A percentile compares a stretch with the other conserved stretches of the same genome.
Evolutionary conservation across 805 yeast genomes (phyloP).

Genomic region (Pichia exigua): DNA sequence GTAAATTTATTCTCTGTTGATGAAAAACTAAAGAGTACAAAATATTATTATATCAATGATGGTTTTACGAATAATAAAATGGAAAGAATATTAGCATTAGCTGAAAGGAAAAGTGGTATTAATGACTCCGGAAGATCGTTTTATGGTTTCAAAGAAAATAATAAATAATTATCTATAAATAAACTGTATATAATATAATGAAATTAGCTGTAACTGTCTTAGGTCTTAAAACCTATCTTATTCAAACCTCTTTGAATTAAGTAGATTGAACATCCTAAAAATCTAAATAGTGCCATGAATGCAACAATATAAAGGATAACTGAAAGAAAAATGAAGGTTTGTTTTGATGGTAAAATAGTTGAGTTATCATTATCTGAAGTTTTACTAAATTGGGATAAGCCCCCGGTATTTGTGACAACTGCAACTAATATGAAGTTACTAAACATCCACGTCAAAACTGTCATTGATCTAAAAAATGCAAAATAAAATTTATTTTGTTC

Average conservation of each 20-base stretch:
- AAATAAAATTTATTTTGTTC: slow-evolving; percentile 66
- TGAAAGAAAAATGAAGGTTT: slow-evolving; percentile 64
- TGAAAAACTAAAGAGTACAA: slow-evolving; percentile 27
- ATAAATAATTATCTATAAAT: background rate
- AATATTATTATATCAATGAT: slow-evolving; percentile 54
- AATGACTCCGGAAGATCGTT: slow-evolving; percentile 54
- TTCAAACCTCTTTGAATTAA: slow-evolving; percentile 29
- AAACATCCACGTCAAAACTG: slow-evolving; percentile 84
- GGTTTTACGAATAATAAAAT: slow-evolving; percentile 74
- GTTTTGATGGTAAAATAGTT: slow-evolving; percentile 27
- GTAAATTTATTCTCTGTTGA: slow-evolving; percentile 39
- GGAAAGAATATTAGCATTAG: slow-evolving; percentile 83
- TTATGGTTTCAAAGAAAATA: slow-evolving; percentile 12
- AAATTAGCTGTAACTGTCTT: background rate
- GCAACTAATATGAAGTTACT: slow-evolving; percentile 79
- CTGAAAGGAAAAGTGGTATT: slow-evolving; percentile 58
- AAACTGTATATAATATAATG: background rate
- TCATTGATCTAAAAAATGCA: slow-evolving; percentile 83
- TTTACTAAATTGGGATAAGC: slow-evolving; percentile 42
- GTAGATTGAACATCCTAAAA: slow-evolving; percentile 64
- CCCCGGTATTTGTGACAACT: slow-evolving; percentile 79
- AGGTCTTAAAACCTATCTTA: slow-evolving; percentile 4
- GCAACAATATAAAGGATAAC: slow-evolving; percentile 93
- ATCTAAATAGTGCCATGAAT: slow-evolving; percentile 75
- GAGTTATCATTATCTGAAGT: slow-evolving; percentile 24